Evolutionary conservation across 1,284 basidiomycete species (phyloP).

Genomic region (Tylopilus sp.): DNA sequence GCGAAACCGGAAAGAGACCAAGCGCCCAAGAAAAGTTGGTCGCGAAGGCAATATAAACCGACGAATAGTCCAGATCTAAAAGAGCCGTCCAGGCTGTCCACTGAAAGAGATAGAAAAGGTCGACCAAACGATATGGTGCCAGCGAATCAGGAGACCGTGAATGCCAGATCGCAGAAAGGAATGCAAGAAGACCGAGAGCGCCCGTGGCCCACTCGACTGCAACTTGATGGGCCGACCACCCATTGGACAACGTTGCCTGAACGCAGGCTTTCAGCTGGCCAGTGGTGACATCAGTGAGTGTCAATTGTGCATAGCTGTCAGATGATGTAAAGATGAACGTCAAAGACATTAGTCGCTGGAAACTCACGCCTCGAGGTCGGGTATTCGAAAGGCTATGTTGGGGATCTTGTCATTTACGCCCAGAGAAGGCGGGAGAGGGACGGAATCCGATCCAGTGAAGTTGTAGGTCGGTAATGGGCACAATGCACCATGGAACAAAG

Average conservation of each 20-base stretch:
- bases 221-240: conserved; percentile 72
- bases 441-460: conserved; percentile 75
- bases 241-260: conserved; percentile 88
- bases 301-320: conserved; percentile 66
- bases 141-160: conserved; percentile 50
- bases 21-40: conserved; percentile 88
- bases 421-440: conserved; percentile 63
- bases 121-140: conserved; percentile 66
- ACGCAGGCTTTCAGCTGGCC: conserved; percentile 80
- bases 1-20: conserved; percentile 66
- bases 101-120: conserved; percentile 80
- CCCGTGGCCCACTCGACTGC: conserved; percentile 78
- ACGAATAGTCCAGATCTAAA: conserved; percentile 83
- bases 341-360: not conserved
- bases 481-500: conserved; percentile 67
- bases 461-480: conserved; percentile 86
- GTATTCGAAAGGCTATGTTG: conserved; percentile 78
- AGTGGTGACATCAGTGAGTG: conserved; percentile 64
- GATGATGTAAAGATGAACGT: conserved; percentile 7
- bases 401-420: conserved; percentile 61
- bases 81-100: conserved; percentile 72
- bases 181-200: conserved; percentile 62
- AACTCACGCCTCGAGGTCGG: conserved; percentile 76
- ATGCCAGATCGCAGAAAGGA: conserved; percentile 64
- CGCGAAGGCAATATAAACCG: conserved; percentile 72